These are phyloP conservation scores for Spathaspora arborariae DNA, from an alignment of 805 yeast genomes.

Conservation along the genomic window DNA sequence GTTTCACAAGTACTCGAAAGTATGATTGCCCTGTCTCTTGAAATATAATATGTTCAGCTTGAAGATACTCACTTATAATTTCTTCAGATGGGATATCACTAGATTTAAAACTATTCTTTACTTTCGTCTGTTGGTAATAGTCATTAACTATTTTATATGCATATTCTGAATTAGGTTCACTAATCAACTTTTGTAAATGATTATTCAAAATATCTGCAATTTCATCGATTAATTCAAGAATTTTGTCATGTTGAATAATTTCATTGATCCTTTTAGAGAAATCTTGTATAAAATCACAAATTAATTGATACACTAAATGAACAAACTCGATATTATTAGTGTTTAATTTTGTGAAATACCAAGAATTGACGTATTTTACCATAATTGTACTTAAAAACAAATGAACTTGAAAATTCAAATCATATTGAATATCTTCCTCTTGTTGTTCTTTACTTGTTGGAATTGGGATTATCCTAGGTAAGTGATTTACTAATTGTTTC, in stretches of 20 bases:
- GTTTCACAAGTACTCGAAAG: conserved; percentile 19
- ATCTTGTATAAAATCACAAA: conserved; percentile 23
- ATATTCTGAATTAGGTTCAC: conserved; percentile 9
- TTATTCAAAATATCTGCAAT: conserved; percentile 18
- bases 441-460: conserved; percentile 8
- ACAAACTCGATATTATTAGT: conserved; percentile 30
- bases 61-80: conserved; percentile 14
- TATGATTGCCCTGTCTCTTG: conserved; percentile 12
- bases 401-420: conserved; percentile 33
- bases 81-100: conserved; percentile 3
- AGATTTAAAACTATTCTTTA: conserved; percentile 4
- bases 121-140: conserved; percentile 1
- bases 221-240: conserved; percentile 21
- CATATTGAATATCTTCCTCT: conserved; percentile 7
- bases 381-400: conserved; percentile 31
- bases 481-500: conserved; percentile 20
- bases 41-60: conserved; percentile 3
- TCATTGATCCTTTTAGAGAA: conserved; percentile 16
- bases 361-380: conserved; percentile 18
- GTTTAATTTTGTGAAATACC: conserved; percentile 27
- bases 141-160: conserved; percentile 13
- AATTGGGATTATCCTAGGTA: conserved; percentile 26
- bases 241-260: conserved; percentile 8
- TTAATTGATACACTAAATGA: conserved; percentile 18
- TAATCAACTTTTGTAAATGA: conserved; percentile 17